Evolutionary conservation across 805 yeast species (phyloP).

Genomic region (Ogataea saltuana): DNA sequence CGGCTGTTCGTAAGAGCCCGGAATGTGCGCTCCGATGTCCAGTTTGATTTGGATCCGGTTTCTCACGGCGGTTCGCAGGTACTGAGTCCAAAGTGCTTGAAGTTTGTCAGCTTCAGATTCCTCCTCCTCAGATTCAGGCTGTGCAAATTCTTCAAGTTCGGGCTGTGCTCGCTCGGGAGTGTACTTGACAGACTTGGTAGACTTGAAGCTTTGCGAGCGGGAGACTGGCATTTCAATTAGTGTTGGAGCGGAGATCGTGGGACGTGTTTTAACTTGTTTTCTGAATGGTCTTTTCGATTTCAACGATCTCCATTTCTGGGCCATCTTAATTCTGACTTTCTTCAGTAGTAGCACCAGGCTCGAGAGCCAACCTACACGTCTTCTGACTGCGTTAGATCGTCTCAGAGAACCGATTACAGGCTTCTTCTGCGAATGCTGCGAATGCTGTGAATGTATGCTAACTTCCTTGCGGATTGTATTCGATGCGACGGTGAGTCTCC

Average conservation of each 20-base stretch:
- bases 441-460: no score
- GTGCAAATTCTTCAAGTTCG: no score
- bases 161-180: no score
- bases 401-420: conserved; percentile 25
- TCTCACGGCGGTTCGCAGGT: conserved; percentile 26
- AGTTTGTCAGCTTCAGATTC: conserved; percentile 13
- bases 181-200: no score
- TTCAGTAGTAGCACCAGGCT: conserved; percentile 16
- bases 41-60: conserved; percentile 33
- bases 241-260: conserved; percentile 3
- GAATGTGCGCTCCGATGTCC: conserved; percentile 22
- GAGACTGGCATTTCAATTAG: not conserved
- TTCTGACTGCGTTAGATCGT: conserved; percentile 35
- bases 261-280: conserved; percentile 1
- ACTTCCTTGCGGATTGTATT: conserved; percentile 8
- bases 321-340: conserved; percentile 13
- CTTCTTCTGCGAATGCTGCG: no score
- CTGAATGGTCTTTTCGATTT: conserved; percentile 8
- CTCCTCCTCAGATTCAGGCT: conserved; percentile 5
- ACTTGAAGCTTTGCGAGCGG: no score
- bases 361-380: conserved; percentile 34
- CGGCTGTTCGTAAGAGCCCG: conserved; percentile 5
- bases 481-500: conserved; percentile 18
- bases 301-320: conserved; percentile 25
- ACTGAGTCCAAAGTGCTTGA: conserved; percentile 31